Evolutionary conservation across 148 eudicot species (phyloP), one percentile per base, ranked within the genome.

Genomic region (Mesembryanthemum crystallinum): DNA sequence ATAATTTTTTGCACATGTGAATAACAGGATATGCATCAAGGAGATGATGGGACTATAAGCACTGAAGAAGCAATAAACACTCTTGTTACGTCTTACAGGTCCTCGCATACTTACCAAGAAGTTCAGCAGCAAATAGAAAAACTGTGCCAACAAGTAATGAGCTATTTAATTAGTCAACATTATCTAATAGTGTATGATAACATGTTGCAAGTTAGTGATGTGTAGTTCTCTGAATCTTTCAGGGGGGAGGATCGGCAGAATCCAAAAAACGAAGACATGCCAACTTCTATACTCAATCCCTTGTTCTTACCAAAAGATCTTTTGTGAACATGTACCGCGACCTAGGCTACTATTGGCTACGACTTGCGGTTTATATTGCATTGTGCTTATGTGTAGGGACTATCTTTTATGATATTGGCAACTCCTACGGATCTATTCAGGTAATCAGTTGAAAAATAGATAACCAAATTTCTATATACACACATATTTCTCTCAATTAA

Each of bases 301-400:
- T 72, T 43, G 85, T 87, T 58, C 88, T 87, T 15, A 87, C 90
- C 0, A 75, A 55, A 47, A 86, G 90, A 43, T 88, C 91, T 0
- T 88, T 84, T 52, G 85, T 88, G 55, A 88, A 88, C 61, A 88
- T 88, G 91, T 86, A 84, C 64, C 88, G 89, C 0, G 91, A 88
- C 55, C 67, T 86, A 1, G 89, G 91, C 6, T 88, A 88, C 54
- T 88, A 86, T 69, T 86, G 89, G 91, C 86, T 88, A 55, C 83
- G 91, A 24, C 80, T 88, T 25, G 91, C 77, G 33, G 71, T 86
- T 23, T 88, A 88, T 62, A 67, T 86, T 20, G 87, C 85, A 0
- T 73, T 88, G 61, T 78, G 89, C 77, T 55, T 88, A 5, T 84
- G 89, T 35, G 83, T 84, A 0, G 91, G 91, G 27, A 86, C 89